Evolutionary conservation across 108 stramenopile genomes (phyloP).

Genomic region (Cyclostephanos invisitatus): DNA sequence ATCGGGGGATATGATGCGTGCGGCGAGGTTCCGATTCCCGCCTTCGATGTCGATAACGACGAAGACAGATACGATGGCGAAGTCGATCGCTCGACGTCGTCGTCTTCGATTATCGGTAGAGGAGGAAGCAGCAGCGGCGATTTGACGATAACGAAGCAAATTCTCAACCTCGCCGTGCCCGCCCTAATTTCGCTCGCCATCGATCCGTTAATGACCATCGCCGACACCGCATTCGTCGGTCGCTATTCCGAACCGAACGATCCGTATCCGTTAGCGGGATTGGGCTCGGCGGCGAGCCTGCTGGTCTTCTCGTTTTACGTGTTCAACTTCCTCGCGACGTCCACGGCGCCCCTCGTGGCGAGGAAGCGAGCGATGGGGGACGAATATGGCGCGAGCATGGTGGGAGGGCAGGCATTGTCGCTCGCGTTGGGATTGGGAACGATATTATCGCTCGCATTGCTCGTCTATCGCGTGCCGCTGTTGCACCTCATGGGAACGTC

Average conservation of each 20-base stretch:
- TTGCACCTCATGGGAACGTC: slow-evolving; percentile 75
- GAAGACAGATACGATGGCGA: background rate
- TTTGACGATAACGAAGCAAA: slow-evolving; percentile 24
- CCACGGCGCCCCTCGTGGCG: slow-evolving; percentile 82
- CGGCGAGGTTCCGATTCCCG: background rate
- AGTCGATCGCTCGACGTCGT: background rate
- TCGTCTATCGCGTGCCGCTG: slow-evolving; percentile 52
- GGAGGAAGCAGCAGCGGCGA: background rate
- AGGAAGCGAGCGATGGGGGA: slow-evolving; percentile 52
- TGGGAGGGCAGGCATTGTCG: slow-evolving; percentile 83
- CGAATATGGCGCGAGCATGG: slow-evolving; percentile 56
- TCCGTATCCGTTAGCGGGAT: slow-evolving; percentile 72
- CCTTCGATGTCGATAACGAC: background rate
- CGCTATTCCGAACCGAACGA: slow-evolving; percentile 53
- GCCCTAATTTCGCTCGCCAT: slow-evolving; percentile 73
- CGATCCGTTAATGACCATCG: slow-evolving; percentile 85
- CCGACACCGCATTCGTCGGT: slow-evolving; percentile 87
- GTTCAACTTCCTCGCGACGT: slow-evolving; percentile 82
- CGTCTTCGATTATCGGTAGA: background rate
- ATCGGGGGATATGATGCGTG: background rate
- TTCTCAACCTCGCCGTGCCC: slow-evolving; percentile 73
- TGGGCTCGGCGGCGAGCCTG: slow-evolving; percentile 78
- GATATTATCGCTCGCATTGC: slow-evolving; percentile 40
- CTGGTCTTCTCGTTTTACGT: slow-evolving; percentile 83
- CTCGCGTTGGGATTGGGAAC: slow-evolving; percentile 63